Percentiles rank a stretch among this genome's conserved stretches.
phyloP scores from a whole-genome alignment of 139 green algal genomes.

The Chlamydomonas asymmetrica region DNA sequence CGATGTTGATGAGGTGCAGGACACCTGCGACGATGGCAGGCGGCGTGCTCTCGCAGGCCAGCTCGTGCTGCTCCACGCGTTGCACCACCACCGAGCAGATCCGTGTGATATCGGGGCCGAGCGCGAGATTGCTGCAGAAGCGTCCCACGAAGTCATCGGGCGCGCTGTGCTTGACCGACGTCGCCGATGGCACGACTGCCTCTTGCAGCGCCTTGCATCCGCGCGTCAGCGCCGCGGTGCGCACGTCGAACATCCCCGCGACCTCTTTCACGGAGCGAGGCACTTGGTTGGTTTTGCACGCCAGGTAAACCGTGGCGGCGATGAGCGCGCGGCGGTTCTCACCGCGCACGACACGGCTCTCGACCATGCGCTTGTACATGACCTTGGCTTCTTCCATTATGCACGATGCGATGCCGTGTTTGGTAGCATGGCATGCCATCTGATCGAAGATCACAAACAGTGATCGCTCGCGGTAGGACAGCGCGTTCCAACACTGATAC shows the following conservation, averaged over 20 bases:
- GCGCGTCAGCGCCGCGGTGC: not conserved
- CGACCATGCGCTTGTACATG: slow-evolving; percentile 10
- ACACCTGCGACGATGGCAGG: too few relatives aligned
- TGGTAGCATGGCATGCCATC: not conserved
- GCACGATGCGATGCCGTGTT: not conserved
- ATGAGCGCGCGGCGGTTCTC: slow-evolving; percentile 3
- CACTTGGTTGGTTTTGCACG: not conserved
- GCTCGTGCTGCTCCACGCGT: too few relatives aligned
- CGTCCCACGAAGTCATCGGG: too few relatives aligned
- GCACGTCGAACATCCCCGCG: slow-evolving; percentile 1
- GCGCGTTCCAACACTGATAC: slow-evolving; percentile 3
- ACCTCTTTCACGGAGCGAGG: slow-evolving; percentile 3
- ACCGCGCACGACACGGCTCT: not conserved
- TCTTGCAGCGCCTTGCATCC: not conserved
- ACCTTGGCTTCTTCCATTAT: slow-evolving; percentile 16
- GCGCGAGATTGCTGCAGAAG: too few relatives aligned
- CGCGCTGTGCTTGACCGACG: too few relatives aligned
- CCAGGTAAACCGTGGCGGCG: not conserved
- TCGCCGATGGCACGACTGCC: too few relatives aligned
- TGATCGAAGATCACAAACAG: slow-evolving; percentile 3
- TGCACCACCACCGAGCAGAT: too few relatives aligned
- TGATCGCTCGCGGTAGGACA: slow-evolving; percentile 10
- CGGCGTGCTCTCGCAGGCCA: too few relatives aligned
- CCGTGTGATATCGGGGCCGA: too few relatives aligned
- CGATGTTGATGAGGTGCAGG: too few relatives aligned